A percentile compares a stretch with the other conserved stretches of the same genome.
Evolutionary conservation across 495 filamentous ascomycete genomes (phyloP).

Genomic region (Podospora australis): DNA sequence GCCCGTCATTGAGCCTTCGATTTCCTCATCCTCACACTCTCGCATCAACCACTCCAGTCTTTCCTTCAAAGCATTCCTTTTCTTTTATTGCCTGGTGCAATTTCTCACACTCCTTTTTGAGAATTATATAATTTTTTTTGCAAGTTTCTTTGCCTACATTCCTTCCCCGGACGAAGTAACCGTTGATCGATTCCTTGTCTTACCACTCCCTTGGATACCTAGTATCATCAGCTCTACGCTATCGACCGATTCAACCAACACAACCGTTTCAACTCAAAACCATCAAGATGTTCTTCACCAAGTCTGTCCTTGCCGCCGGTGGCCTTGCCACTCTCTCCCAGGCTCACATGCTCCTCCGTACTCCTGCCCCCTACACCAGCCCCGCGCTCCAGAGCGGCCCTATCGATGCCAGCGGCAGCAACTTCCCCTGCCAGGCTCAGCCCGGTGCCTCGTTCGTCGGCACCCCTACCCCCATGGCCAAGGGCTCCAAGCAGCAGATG

Average conservation of each 20-base stretch:
- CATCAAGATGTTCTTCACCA: slow-evolving; percentile 37
- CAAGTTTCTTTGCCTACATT: slow-evolving; percentile 1
- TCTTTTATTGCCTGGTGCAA: slow-evolving; percentile 15
- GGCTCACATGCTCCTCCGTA: slow-evolving; percentile 67
- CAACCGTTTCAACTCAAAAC: slow-evolving; percentile 12
- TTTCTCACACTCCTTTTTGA: slow-evolving; percentile 15
- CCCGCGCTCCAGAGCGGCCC: slow-evolving; percentile 42
- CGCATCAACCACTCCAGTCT: slow-evolving; percentile 12
- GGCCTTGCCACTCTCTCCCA: slow-evolving; percentile 45
- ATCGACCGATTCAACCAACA: background rate
- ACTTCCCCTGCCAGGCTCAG: slow-evolving; percentile 73
- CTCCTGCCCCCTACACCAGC: slow-evolving; percentile 62
- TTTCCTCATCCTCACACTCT: slow-evolving; percentile 14
- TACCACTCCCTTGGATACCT: slow-evolving; percentile 14
- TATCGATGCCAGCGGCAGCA: slow-evolving; percentile 45
- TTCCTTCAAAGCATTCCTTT: slow-evolving; percentile 5
- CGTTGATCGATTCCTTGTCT: slow-evolving; percentile 17
- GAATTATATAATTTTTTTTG: background rate
- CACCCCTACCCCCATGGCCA: slow-evolving; percentile 39
- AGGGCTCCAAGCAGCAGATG: slow-evolving; percentile 50
- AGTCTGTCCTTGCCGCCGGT: slow-evolving; percentile 24
- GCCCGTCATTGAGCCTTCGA: background rate
- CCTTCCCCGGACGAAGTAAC: background rate
- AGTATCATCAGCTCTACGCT: slow-evolving; percentile 3
- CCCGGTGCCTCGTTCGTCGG: slow-evolving; percentile 34